Evolutionary conservation across 768 basidiomycete genomes (phyloP), one percentile per base, ranked within the genome.

Genomic region (Hericium rajendrae): DNA sequence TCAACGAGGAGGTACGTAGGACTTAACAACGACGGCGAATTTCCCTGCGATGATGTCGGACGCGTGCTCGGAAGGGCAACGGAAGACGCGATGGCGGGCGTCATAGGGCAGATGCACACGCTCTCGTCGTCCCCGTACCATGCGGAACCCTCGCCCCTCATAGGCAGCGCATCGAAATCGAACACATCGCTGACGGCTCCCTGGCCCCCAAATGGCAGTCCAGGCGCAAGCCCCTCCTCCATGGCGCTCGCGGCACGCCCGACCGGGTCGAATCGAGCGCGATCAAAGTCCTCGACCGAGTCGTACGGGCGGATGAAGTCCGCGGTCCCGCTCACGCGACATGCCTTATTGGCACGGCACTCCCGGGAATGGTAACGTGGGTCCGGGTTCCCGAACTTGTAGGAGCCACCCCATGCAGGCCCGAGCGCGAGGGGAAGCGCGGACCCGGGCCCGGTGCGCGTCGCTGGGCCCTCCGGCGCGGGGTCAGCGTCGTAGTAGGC

Each of bases 401-500:
- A 51, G 3, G 49, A 18, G 28, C 24, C 49, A 24, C 49, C 49
- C 9, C 18, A 51, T 18, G 24, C 49, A 26, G 49, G 22, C 54
- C 60, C 62, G 6, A 32, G 32, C 28, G 58, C 0, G 64, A 65
- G 39, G 67, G 56, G 13, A 56, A 65, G 12, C 62, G 51, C n/a
- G 60, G 72, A 49, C 63, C 71, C 59, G 6, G 73, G 62, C 57
- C 69, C 70, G 2, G 74, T 70, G 16, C 74, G 71, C 1, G 74
- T 77, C 13, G 75, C 74, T 15, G 75, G 76, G 1, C 76, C 76
- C 53, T 76, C 74, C 1, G 76, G 76, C 0, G 73, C 70, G 6
- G 77, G 75, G 13, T 74, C 64, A 38, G 73, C 72, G 55, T 77
- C 76, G 58, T 73, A 76, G 59, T 70, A 72, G 9, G 76, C 76